Evolutionary conservation across 495 filamentous ascomycete genomes (phyloP), one percentile per base, ranked within the genome.

Genomic region (Rostrohypoxylon terebratum): DNA sequence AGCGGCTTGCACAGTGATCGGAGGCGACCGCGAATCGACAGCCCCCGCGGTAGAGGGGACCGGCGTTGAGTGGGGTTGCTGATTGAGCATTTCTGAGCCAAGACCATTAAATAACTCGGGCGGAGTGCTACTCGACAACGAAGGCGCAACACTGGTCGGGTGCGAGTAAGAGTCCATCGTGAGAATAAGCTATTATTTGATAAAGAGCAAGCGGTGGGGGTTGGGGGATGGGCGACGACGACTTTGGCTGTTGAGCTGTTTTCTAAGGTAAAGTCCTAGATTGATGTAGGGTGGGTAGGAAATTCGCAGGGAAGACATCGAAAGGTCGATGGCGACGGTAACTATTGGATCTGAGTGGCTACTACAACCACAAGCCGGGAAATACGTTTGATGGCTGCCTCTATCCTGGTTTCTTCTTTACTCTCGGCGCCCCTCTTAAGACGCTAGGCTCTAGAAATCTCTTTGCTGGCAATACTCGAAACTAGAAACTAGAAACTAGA

Each of bases 1-100:
- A 48, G 83, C 83, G 31, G 83, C 82, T 63, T 81, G 80, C 28
- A 85, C 82, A 42, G 83, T 79, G 31, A 79, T 78, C 55, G 78
- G 74, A 70, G 80, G 71, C 42, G 75, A 69, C 65, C 78, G 79
- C 38, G 74, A 72, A 48, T 77, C 75, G 45, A 51, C 48, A 60
- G 44, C 58, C 18, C 60, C 74, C 34, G 74, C 60, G 38, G 62
- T 51, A 62, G 74, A 71, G 48, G 72, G 34, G 20, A 50, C 53
- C 66, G 73, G 62, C 68, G 67, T 63, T 25, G 69, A 23, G 63
- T 74, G 76, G 48, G 69, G 67, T 60, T 67, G 66, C 57, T 74
- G 71, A 58, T 53, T 74, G 36, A 58, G 58, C 47, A 70, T 69
- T 38, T 69, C 71, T 67, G 71, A 66, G 66, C 71, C 71, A 63